These are phyloP conservation scores for Podila clonocystis DNA, from an alignment of 192 early-diverging fungal species.

Conservation along the genomic window DNA sequence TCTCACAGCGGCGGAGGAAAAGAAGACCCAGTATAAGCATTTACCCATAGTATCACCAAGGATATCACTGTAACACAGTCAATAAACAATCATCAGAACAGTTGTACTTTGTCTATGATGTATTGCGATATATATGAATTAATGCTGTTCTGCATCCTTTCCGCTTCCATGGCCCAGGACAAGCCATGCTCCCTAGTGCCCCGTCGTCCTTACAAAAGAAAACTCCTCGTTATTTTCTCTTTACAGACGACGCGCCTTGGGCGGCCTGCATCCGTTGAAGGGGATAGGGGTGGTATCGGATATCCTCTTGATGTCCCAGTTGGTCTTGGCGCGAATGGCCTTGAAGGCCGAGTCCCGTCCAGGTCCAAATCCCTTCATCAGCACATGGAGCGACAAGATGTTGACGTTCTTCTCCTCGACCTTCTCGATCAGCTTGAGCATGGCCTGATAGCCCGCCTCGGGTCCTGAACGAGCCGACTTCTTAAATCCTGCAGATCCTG, in stretches of 20 bases:
- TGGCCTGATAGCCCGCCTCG: slow-evolving; percentile 94
- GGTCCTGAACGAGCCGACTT: slow-evolving; percentile 88
- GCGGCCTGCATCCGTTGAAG: slow-evolving; percentile 92
- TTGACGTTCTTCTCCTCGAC: slow-evolving; percentile 73
- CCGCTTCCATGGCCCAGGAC: no score
- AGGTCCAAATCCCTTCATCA: slow-evolving; percentile 90
- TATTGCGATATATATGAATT: no score
- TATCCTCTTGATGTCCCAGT: slow-evolving; percentile 80
- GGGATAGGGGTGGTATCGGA: slow-evolving; percentile 92
- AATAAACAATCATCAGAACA: no score
- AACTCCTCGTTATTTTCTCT: neutral
- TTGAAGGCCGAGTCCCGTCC: slow-evolving; percentile 93
- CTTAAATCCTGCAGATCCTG: slow-evolving; percentile 86
- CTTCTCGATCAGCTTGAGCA: slow-evolving; percentile 73
- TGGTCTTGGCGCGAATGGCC: slow-evolving; percentile 77
- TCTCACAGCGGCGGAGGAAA: no score
- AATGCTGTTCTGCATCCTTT: no score
- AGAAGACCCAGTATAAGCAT: no score
- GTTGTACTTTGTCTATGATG: no score
- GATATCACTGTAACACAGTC: no score
- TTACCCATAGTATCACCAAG: no score
- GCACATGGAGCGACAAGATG: slow-evolving; percentile 75
- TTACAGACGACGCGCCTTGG: slow-evolving; percentile 88
- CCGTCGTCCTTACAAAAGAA: no score
- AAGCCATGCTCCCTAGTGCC: no score